Conservation (phyloP, 139 green algal species). For the Closterium sp. region DNA sequence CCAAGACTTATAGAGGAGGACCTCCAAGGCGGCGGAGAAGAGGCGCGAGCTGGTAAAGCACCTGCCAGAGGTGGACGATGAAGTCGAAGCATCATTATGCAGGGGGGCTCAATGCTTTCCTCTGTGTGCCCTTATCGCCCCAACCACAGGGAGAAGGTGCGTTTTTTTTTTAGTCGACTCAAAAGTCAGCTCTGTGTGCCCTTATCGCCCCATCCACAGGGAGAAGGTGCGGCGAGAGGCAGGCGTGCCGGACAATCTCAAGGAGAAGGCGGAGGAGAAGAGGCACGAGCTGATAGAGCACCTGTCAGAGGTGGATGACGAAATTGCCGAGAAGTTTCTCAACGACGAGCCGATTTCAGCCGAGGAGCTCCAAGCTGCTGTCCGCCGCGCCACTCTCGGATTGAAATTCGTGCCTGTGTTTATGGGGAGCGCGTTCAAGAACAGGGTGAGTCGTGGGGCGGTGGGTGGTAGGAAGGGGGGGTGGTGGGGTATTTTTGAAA, state of each 20-base stretch:
- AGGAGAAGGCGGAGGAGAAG: constrained; percentile 43
- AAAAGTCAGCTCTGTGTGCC: no score
- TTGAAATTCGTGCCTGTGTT: constrained; percentile 88
- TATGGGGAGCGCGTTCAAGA: constrained; percentile 93
- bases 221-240: constrained; percentile 25
- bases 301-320: constrained; percentile 81
- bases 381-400: constrained; percentile 65
- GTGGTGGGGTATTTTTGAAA: no score
- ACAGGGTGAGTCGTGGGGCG: constrained; percentile 66
- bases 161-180: no score
- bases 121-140: not conserved
- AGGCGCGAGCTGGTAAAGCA: not conserved
- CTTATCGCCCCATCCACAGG: not conserved
- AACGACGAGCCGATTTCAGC: constrained; percentile 71
- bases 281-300: constrained; percentile 53
- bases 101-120: no score
- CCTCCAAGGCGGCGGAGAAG: not conserved
- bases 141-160: constrained; percentile 22
- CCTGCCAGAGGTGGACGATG: not conserved
- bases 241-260: constrained; percentile 66
- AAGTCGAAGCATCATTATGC: no score
- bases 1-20: no score
- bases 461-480: no score
- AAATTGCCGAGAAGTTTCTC: constrained; percentile 88
- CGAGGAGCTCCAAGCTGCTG: constrained; percentile 52